A percentile compares a stretch with the other conserved stretches of the same genome.
phyloP scores from a whole-genome alignment of 139 green algal genomes.

The Desmodesmus armatus region DNA sequence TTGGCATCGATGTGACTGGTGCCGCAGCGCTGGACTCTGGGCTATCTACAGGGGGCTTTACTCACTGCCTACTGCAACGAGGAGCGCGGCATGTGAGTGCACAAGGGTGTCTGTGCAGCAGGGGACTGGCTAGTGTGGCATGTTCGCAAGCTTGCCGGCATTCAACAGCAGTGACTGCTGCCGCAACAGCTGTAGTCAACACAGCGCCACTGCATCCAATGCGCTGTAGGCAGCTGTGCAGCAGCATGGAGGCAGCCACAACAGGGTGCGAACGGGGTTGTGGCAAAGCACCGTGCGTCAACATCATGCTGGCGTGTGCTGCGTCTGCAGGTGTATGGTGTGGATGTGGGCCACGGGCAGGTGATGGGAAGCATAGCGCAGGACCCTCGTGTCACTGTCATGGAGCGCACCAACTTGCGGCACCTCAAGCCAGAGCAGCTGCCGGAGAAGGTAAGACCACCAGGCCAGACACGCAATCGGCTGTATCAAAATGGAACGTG shows the following conservation, averaged over 20 bases:
- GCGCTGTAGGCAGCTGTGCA: too few relatives aligned
- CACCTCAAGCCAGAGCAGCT: slow-evolving; percentile 76
- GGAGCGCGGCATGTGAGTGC: slow-evolving; percentile 79
- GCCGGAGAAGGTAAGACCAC: slow-evolving; percentile 46
- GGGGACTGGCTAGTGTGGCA: background rate
- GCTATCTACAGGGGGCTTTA: slow-evolving; percentile 97
- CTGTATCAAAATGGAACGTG: too few relatives aligned
- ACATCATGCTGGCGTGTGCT: background rate
- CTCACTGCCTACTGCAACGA: slow-evolving; percentile 96
- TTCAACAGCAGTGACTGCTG: too few relatives aligned
- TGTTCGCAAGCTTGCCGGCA: too few relatives aligned
- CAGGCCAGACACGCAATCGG: too few relatives aligned
- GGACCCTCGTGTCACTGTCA: slow-evolving; percentile 84
- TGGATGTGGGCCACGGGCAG: slow-evolving; percentile 97
- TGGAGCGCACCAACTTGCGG: slow-evolving; percentile 96
- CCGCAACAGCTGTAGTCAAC: too few relatives aligned
- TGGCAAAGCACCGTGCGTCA: too few relatives aligned
- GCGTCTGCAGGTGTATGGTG: slow-evolving; percentile 84
- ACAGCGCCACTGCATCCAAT: too few relatives aligned
- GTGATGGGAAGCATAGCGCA: slow-evolving; percentile 88
- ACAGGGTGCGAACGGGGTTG: too few relatives aligned
- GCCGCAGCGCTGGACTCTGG: slow-evolving; percentile 87
- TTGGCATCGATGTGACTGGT: slow-evolving; percentile 81
- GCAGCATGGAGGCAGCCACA: background rate
- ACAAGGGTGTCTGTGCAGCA: background rate